Evolutionary conservation across 306 rosid species (phyloP), one percentile per base, ranked within the genome.

Genomic region (Ormosia semicastrata): DNA sequence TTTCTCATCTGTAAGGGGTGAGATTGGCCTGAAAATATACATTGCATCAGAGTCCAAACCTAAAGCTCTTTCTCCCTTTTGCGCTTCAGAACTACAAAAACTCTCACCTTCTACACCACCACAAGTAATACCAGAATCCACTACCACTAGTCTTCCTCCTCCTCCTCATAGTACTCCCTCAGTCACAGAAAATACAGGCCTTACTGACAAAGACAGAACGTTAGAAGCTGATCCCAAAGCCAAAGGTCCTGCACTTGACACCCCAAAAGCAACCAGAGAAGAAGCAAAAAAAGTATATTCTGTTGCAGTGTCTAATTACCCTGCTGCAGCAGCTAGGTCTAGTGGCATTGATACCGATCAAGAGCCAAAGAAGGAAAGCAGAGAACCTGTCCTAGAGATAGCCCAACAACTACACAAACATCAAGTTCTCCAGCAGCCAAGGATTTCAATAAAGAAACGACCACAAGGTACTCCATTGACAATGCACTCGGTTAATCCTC

Each of bases 21-120:
- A 91, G 81, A 88, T 89, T 89, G 92, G 92, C 84, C 86, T 93
- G 5, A 91, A 89, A 93, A 64, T 87, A 15, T 93, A 89, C 40
- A 53, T 86, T 81, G 73, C 88, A 81, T 81, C 86, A 72, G 86
- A 80, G 29, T 79, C 83, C 72, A 67, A 71, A 75, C 24, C 57
- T 3, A 85, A 86, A 84, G 29, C 53, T 47, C 15, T 40, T 76
- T 54, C 81, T 62, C 46, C 73, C 47, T 69, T 71, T 46, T 72
- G 57, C 33, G 29, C 76, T 17, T 78, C 85, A 39, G 63, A 86
- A 63, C 46, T 30, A 17, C 78, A 60, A 81, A 77, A 78, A 59
- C 15, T 63, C 70, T 66, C 84, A 79, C 74, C 73, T 77, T 76
- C 76, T 50, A 76, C 81, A 66, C 77, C 80, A n/a, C 79, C 41